phyloP scores from a whole-genome alignment of 805 yeast species.

The Candida tibetensis region DNA sequence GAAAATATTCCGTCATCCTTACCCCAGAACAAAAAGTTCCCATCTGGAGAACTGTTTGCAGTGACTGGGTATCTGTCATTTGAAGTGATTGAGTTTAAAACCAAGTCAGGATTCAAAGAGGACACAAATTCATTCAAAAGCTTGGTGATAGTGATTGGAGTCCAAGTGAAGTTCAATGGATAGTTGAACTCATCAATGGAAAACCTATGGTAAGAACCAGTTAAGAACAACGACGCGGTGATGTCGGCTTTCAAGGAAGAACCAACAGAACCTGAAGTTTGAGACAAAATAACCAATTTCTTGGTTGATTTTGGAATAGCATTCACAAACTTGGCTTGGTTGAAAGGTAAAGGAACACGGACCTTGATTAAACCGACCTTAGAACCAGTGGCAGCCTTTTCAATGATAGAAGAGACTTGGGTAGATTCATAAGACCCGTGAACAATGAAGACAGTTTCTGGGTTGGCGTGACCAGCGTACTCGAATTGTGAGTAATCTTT shows the following conservation, averaged over 20 bases:
- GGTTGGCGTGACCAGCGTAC: conserved; percentile 59
- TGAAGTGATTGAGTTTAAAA: conserved; percentile 16
- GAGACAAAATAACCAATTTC: conserved; percentile 67
- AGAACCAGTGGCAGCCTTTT: conserved; percentile 25
- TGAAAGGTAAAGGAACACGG: conserved; percentile 81
- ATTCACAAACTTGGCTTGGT: conserved; percentile 54
- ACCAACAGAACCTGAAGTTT: conserved; percentile 35
- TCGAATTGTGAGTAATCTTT: conserved; percentile 61
- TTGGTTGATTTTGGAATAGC: conserved; percentile 57
- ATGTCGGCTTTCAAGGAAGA: conserved; percentile 66
- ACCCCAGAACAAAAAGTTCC: conserved; percentile 60
- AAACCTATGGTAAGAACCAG: conserved; percentile 37
- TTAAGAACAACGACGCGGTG: conserved; percentile 64
- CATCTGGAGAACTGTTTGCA: conserved; percentile 43
- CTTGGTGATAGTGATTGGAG: conserved; percentile 50
- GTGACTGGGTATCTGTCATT: conserved; percentile 16
- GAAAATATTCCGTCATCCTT: conserved; percentile 58
- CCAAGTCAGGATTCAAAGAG: conserved; percentile 23
- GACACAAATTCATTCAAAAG: conserved; percentile 44
- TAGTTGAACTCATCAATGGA: conserved; percentile 52
- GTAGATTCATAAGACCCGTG: conserved; percentile 71
- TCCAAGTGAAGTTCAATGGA: conserved; percentile 53
- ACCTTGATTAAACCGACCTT: conserved; percentile 66
- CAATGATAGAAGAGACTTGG: conserved; percentile 47
- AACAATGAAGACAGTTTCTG: conserved; percentile 77